Conservation (phyloP, 495 filamentous ascomycete species). For the Massariosphaeria phaeospora region DNA sequence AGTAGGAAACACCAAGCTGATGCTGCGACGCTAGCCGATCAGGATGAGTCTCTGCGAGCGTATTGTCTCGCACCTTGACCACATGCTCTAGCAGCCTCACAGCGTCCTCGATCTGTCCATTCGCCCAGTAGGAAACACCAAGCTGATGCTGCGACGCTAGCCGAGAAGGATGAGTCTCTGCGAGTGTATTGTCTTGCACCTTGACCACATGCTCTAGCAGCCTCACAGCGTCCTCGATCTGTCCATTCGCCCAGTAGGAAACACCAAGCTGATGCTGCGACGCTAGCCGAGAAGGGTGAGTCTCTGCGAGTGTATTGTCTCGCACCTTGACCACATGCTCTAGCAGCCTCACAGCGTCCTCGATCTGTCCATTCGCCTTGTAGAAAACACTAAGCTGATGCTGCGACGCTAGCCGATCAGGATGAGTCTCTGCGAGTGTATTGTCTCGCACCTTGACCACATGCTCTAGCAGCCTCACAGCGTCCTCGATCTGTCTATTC, state of each 20-base stretch:
- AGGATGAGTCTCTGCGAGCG: conserved; percentile 27
- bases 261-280: too few species aligned
- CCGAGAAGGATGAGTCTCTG: conserved; percentile 26
- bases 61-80: conserved; percentile 38
- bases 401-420: too few species aligned
- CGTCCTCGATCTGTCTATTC: conserved; percentile 31
- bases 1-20: conserved; percentile 37
- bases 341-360: conserved; percentile 27
- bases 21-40: conserved; percentile 24
- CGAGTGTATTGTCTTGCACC: conserved; percentile 20
- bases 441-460: conserved; percentile 34
- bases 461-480: conserved; percentile 35
- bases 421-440: not conserved
- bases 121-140: conserved; percentile 31
- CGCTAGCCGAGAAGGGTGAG: not conserved
- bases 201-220: conserved; percentile 19
- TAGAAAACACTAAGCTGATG: too few species aligned
- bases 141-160: conserved; percentile 37
- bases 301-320: not conserved
- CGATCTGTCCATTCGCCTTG: conserved; percentile 26
- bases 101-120: conserved; percentile 33
- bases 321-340: conserved; percentile 29
- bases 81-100: conserved; percentile 38
- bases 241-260: too few species aligned
- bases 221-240: conserved; percentile 23